phyloP scores from a whole-genome alignment of 129 eudicot genomes.

The Artemisia argyi region DNA sequence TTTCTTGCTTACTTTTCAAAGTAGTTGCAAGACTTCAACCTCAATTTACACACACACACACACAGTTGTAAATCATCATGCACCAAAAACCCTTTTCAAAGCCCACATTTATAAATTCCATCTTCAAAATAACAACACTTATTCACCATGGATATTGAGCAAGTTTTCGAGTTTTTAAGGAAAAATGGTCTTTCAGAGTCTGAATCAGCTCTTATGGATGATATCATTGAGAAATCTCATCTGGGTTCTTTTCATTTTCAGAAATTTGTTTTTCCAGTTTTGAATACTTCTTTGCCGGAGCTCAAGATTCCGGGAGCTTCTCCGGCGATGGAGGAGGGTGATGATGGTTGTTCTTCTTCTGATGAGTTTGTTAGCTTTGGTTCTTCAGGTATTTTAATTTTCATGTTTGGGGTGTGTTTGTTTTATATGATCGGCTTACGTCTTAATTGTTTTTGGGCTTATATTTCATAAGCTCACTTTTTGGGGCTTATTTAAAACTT shows the following conservation, averaged over 20 bases:
- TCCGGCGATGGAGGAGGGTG: constrained; percentile 3
- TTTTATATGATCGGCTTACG: too few relatives aligned
- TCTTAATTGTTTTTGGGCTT: too few relatives aligned
- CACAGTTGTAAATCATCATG: constrained; percentile 12
- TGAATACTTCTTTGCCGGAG: constrained; percentile 45
- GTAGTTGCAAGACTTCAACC: constrained; percentile 34
- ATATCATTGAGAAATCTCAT: constrained; percentile 52
- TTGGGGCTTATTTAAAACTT: too few relatives aligned
- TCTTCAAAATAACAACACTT: constrained; percentile 18
- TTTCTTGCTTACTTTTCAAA: constrained; percentile 33
- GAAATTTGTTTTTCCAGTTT: constrained; percentile 60
- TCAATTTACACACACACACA: background rate
- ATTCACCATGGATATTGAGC: constrained; percentile 37
- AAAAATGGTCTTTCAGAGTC: constrained; percentile 52
- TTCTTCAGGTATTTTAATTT: constrained; percentile 43
- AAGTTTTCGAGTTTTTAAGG: constrained; percentile 62
- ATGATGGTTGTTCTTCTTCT: constrained; percentile 28
- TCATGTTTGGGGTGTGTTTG: too few relatives aligned
- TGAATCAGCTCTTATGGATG: constrained; percentile 89
- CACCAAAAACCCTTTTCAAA: constrained; percentile 11
- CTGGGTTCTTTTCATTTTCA: constrained; percentile 60
- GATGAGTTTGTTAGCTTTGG: constrained; percentile 77
- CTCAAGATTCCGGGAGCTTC: constrained; percentile 38
- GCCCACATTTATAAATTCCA: background rate
- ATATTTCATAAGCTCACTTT: too few relatives aligned